phyloP scores from a whole-genome alignment of 768 basidiomycete genomes.

The Hemileccinum impolitum region DNA sequence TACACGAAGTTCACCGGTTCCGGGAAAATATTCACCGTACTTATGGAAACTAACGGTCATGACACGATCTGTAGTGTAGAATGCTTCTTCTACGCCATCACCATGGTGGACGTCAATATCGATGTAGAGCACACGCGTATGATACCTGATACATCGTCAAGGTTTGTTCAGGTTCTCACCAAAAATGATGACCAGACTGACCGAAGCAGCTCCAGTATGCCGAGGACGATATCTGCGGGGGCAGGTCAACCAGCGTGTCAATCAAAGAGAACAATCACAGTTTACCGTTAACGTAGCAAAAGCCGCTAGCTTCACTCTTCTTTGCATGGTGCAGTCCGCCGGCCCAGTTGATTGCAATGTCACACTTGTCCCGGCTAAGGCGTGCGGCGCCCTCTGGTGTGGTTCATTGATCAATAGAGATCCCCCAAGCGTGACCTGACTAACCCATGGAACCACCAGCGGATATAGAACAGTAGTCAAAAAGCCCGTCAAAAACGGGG shows the following conservation, averaged over 20 bases:
- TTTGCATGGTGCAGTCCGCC: conserved; percentile 98
- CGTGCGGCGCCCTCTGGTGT: conserved; percentile 90
- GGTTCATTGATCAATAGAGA: conserved; percentile 6
- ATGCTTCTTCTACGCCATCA: conserved; percentile 98
- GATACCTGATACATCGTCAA: conserved; percentile 55
- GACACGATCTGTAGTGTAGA: conserved; percentile 97
- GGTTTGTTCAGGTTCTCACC: not conserved
- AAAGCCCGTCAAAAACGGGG: conserved; percentile 96
- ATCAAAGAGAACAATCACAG: not conserved
- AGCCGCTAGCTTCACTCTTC: conserved; percentile 98
- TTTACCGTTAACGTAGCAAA: conserved; percentile 96
- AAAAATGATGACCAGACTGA: conserved; percentile 29
- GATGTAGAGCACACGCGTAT: conserved; percentile 92
- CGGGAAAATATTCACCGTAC: conserved; percentile 98
- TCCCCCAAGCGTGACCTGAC: conserved; percentile 21
- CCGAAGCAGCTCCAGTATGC: conserved; percentile 91
- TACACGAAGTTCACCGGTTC: conserved; percentile 94
- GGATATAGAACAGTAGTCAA: conserved; percentile 98
- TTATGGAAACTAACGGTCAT: conserved; percentile 99
- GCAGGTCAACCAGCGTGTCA: not conserved
- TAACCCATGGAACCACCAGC: conserved; percentile 99
- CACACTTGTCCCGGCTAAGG: conserved; percentile 93
- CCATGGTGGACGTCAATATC: conserved; percentile 99
- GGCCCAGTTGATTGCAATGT: conserved; percentile 99
- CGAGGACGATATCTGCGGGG: conserved; percentile 88